A percentile compares a stretch with the other conserved stretches of the same genome.
Conservation (phyloP, 176 grass and related monocot species). For the Ensete glaucum region DNA sequence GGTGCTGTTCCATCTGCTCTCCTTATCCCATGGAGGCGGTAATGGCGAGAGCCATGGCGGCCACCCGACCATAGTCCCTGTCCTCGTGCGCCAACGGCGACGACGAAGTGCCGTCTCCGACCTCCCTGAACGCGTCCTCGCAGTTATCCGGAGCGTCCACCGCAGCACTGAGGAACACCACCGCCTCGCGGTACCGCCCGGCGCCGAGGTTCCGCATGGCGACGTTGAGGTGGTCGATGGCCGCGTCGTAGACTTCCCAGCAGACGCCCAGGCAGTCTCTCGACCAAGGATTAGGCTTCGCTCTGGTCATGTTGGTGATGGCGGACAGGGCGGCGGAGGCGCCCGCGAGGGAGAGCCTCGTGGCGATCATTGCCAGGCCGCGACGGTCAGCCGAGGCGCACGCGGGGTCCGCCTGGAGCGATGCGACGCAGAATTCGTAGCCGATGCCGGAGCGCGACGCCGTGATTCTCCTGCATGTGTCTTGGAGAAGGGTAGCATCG, state of each 20-base stretch:
- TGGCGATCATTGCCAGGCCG: neutral
- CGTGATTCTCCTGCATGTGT: neutral
- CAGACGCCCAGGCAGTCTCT: neutral
- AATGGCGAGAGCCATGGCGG: neutral
- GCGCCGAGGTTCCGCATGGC: neutral
- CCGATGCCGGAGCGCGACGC: neutral
- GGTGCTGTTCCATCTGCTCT: neutral
- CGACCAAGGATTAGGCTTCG: neutral
- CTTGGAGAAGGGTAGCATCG: neutral
- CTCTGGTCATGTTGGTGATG: neutral
- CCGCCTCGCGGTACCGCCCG: slow-evolving; percentile 6
- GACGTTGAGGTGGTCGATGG: slow-evolving; percentile 10
- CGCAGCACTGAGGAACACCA: slow-evolving; percentile 1
- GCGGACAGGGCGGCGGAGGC: neutral
- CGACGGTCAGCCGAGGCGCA: neutral
- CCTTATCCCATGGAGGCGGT: neutral
- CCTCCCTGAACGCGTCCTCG: slow-evolving; percentile 8
- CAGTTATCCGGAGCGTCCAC: slow-evolving; percentile 8
- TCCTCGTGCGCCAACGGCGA: neutral
- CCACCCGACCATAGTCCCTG: neutral
- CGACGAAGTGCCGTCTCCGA: too few species aligned
- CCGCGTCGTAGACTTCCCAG: slow-evolving; percentile 1
- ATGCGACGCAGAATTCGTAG: slow-evolving; percentile 6
- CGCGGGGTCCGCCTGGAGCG: neutral
- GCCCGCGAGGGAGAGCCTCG: neutral